Conservation (phyloP, 2,329 filamentous ascomycete genomes). For the Hyphodiscus sp. region DNA sequence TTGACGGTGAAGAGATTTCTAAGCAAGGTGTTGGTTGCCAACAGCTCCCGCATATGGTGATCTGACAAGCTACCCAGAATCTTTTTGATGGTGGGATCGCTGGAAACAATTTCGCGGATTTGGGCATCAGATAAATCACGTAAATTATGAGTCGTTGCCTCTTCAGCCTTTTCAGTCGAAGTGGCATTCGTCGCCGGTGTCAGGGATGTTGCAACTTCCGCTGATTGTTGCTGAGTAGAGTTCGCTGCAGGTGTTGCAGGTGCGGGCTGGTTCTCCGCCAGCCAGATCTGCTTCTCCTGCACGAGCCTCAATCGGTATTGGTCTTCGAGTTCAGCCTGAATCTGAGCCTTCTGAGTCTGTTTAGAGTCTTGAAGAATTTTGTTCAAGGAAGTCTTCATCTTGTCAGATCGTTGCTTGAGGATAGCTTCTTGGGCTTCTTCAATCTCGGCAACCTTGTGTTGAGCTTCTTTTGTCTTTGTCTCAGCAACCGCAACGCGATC, state of each 20-base stretch:
- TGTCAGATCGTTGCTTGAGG: conserved; percentile 59
- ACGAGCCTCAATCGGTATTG: conserved; percentile 46
- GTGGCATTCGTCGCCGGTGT: conserved; percentile 16
- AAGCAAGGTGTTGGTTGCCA: conserved; percentile 45
- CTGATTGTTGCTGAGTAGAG: conserved; percentile 36
- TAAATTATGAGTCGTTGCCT: conserved; percentile 2
- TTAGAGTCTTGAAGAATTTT: conserved; percentile 57
- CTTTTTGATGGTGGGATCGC: conserved; percentile 41
- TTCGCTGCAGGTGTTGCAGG: conserved; percentile 21
- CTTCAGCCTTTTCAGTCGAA: conserved; percentile 15
- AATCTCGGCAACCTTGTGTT: conserved; percentile 49
- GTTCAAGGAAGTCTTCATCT: conserved; percentile 62
- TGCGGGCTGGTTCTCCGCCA: conserved; percentile 42
- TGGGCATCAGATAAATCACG: conserved; percentile 47
- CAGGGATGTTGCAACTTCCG: conserved; percentile 1
- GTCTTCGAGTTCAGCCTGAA: conserved; percentile 38
- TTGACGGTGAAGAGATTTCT: conserved; percentile 44
- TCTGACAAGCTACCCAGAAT: conserved; percentile 31
- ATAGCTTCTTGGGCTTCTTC: conserved; percentile 56
- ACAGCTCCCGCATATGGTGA: conserved; percentile 48
- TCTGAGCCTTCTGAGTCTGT: conserved; percentile 41
- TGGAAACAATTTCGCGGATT: conserved; percentile 49
- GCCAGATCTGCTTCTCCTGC: conserved; percentile 57
- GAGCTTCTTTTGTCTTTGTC: conserved; percentile 55
- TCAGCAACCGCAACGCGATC: conserved; percentile 55